These are phyloP conservation scores for Telopea speciosissima DNA, from an alignment of 177 flowering plant genomes.

Conservation along the genomic window DNA sequence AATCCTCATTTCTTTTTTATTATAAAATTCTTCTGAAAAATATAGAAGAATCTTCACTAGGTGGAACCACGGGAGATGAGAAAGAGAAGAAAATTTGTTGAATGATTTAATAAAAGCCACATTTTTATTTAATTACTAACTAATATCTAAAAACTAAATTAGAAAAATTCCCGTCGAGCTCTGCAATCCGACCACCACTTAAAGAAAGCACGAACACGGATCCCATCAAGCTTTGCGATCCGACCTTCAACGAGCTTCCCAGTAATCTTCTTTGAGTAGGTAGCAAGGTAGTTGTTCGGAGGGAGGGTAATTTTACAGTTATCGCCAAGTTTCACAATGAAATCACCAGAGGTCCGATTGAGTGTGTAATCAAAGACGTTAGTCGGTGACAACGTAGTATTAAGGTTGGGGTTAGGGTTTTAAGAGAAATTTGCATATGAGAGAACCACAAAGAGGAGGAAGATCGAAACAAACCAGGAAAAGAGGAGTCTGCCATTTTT, in stretches of 20 bases:
- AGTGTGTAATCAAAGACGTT: conserved; percentile 41
- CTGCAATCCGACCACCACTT: conserved; percentile 99
- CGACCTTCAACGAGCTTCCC: conserved; percentile 61
- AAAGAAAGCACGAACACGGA: conserved; percentile 81
- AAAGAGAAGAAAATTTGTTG: no score
- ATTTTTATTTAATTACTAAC: no score
- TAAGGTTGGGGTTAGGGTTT: not conserved
- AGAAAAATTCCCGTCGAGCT: no score
- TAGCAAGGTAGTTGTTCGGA: conserved; percentile 86
- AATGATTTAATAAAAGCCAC: no score
- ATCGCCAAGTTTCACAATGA: conserved; percentile 45
- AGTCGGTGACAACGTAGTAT: conserved; percentile 8
- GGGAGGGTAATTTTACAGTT: conserved; percentile 69
- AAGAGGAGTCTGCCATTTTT: conserved; percentile 4
- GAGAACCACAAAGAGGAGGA: conserved; percentile 4
- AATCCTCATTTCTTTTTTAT: no score
- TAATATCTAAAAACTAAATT: no score
- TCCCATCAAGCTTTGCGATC: conserved; percentile 71
- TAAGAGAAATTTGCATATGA: conserved; percentile 5
- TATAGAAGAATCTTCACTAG: no score
- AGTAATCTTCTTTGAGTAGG: no score
- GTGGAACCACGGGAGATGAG: no score
- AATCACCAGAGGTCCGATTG: conserved; percentile 69
- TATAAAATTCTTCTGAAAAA: no score
- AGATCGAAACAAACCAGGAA: conserved; percentile 11